Conservation (phyloP, 768 basidiomycete species). For the Chalciporus piperatus region DNA sequence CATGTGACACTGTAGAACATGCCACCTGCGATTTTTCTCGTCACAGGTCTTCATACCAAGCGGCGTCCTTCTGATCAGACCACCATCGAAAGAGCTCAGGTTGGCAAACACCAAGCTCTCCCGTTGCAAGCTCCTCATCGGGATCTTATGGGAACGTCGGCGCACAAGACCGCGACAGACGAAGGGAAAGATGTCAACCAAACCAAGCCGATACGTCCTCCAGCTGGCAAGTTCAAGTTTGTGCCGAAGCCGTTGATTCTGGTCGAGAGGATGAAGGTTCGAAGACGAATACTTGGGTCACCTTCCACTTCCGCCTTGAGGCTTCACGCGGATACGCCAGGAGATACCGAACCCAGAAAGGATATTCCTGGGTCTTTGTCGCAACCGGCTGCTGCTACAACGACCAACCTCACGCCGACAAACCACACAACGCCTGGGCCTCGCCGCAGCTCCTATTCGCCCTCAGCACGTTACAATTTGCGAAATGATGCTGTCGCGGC, state of each 20-base stretch:
- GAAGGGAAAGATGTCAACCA: not conserved
- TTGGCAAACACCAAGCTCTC: not conserved
- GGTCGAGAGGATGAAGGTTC: constrained; percentile 25
- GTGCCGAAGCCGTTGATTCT: constrained; percentile 25
- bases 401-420: not conserved
- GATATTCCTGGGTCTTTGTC: not conserved
- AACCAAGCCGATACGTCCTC: not conserved
- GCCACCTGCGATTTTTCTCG: constrained; percentile 19
- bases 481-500: not conserved
- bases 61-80: constrained; percentile 14
- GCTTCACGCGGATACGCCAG: not conserved
- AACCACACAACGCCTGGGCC: not conserved
- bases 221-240: constrained; percentile 13
- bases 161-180: not conserved
- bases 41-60: constrained; percentile 15
- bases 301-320: not conserved
- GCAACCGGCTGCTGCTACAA: not conserved
- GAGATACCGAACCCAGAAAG: not conserved
- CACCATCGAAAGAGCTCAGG: not conserved
- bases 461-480: not conserved
- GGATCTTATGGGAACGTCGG: not conserved
- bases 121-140: not conserved
- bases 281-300: constrained; percentile 1
- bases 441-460: not conserved
- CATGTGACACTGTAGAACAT: constrained; percentile 15